Base-by-base conservation (phyloP, 768 basidiomycete genomes). In the Psilocybe subaeruginosa region DNA sequence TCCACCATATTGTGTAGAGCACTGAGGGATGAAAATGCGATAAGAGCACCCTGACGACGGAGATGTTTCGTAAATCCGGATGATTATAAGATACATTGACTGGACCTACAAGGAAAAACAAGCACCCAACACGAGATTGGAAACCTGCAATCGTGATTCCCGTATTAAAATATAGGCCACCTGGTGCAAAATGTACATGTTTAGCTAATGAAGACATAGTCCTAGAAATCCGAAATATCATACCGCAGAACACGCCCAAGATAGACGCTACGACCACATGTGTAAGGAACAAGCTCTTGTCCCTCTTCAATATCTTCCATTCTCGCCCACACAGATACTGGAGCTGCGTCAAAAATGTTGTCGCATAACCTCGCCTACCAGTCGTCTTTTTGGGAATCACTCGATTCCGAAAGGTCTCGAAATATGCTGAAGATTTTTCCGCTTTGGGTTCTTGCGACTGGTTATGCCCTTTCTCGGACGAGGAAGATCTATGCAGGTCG, bases 1-100 rank as follows among this genome's bases (percentile, higher is more conserved):
- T 90, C 90, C 2, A 95, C 87, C 48, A 97, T 81, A 63, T 96
- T 95, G 72, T 94, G 92, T 60, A 99, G 73, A 0, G 96, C 94
- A 67, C 94, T 96, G 46, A 98, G 77, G 3, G 93, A 85, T 0
- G 93, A 94, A 75, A 98, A 97, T 0, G 96, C 93, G 52, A 97
- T 87, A 29, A 98, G 82, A 12, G 95, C 88, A 35, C 95, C 95
- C 92, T 92, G 63, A 6, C 6, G 43, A 56, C 68, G 14, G 67
- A 50, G 45, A 68, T 49, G 33, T 27, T 17, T 14, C 30, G 47
- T 27, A 31, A 16, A 17, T 17, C 47, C 27, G 29, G 7, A 11
- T 11, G 51, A 29, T 29, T 23, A 62, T 31, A 16, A 50, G 49
- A 11, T 37, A 37, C 29, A 67, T 72, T 23, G 33, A 8, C 8